Evolutionary conservation across 2,329 filamentous ascomycete species (phyloP).

Genomic region (Microdochium trichocladiopsis): DNA sequence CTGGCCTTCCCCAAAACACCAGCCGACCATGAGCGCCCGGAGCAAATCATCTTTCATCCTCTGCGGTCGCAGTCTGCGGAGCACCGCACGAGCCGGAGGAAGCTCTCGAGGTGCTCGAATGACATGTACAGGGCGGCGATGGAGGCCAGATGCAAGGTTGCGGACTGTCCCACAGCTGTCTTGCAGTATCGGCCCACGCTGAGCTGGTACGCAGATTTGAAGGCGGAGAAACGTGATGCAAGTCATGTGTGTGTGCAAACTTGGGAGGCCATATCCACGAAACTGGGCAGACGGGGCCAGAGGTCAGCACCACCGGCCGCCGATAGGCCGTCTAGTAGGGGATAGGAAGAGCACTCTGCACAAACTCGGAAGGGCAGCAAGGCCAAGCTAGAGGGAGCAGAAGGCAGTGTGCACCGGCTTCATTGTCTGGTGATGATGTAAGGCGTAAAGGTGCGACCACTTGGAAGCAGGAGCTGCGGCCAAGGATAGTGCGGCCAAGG

Average conservation of each 20-base stretch:
- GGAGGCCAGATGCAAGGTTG: slow-evolving; percentile 9
- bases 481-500: too few species aligned
- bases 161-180: slow-evolving; percentile 15
- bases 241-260: slow-evolving; percentile 38
- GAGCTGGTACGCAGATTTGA: slow-evolving; percentile 44
- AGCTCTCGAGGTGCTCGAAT: slow-evolving; percentile 29
- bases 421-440: too few species aligned
- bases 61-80: slow-evolving; percentile 20
- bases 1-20: slow-evolving; percentile 11
- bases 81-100: slow-evolving; percentile 11
- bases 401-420: too few species aligned
- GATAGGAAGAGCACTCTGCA: too few species aligned
- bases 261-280: slow-evolving; percentile 33
- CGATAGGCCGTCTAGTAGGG: background rate
- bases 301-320: background rate
- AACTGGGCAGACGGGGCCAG: background rate
- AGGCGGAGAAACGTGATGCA: slow-evolving; percentile 37
- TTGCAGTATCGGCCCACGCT: slow-evolving; percentile 39
- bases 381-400: background rate
- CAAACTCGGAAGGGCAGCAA: too few species aligned
- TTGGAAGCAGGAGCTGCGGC: too few species aligned
- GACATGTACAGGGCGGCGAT: slow-evolving; percentile 31
- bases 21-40: slow-evolving; percentile 13
- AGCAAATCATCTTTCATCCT: slow-evolving; percentile 39
- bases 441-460: too few species aligned